Evolutionary conservation across 2,329 filamentous ascomycete species (phyloP), one percentile per base, ranked within the genome.

Genomic region (Leptographium procerum): DNA sequence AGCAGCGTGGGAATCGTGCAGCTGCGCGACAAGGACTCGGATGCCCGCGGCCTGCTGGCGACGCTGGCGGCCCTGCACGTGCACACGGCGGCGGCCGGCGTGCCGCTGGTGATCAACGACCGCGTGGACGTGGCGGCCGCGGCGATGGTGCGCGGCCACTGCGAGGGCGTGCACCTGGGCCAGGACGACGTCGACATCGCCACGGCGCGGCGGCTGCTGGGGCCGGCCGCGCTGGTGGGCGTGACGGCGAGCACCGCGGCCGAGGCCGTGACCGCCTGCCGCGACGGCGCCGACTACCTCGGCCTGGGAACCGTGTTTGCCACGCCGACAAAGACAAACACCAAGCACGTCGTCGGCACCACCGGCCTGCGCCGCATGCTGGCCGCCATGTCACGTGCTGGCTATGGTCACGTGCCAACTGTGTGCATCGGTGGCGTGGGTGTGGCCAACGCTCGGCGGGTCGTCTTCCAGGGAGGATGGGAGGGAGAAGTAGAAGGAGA

Each of bases 361-460:
- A 77, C 82, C 2, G 89, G 89, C 2, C 80, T 89, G 1, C 82
- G 84, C 60, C 71, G 77, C 4, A 87, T 92, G 58, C 77, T 95
- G 5, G 68, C 73, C 9, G 75, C 78, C 45, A 82, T 96, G 54
- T 75, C 73, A 28, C 69, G 73, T 1, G 74, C 70, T 9, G 74
- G 75, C 60, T 67, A 72, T 65, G 66, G 69, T 59, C 60, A 71
- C 63, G 72, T 84, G 3, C 81, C 79, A 43, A 82, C 88, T 7
- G 91, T 96, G 52, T 89, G 88, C 68, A 97, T 97, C 65, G 92
- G 92, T 59, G 91, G 91, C 59, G 83, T 97, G 72, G 92, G 94
- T 70, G 77, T 81, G 22, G 77, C 78, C 60, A 97, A 95, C 68
- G 74, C 87, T 6, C 84, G 88, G 62, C 79, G 85, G 28, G 84